phyloP scores from a whole-genome alignment of 495 filamentous ascomycete genomes.

The Annulohypoxylon maeteangense region DNA sequence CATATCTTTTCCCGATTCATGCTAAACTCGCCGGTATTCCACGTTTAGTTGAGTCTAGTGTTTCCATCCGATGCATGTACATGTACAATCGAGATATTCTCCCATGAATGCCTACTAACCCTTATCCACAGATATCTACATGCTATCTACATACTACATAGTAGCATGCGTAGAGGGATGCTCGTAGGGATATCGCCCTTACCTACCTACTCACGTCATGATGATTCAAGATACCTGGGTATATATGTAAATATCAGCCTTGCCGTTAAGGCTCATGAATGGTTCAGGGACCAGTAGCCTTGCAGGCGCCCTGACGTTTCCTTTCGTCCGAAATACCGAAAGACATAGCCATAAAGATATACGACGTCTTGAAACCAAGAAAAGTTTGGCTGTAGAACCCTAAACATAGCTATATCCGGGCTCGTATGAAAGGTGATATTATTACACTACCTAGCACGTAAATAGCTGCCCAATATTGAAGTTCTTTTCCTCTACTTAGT shows the following conservation, averaged over 20 bases:
- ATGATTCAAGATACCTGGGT: not conserved
- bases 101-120: not conserved
- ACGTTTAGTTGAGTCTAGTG: not conserved
- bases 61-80: not conserved
- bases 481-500: not conserved
- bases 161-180: too few relatives aligned
- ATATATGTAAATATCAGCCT: not conserved
- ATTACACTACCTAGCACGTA: not conserved
- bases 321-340: not conserved
- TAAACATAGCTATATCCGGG: constrained; percentile 2
- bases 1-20: constrained; percentile 12
- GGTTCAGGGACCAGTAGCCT: constrained; percentile 17
- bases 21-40: not conserved
- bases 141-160: too few relatives aligned
- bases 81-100: not conserved
- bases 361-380: not conserved
- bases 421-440: constrained; percentile 12
- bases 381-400: not conserved
- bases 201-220: not conserved
- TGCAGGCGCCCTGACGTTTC: constrained; percentile 13
- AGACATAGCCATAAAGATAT: not conserved
- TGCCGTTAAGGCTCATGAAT: not conserved
- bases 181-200: too few relatives aligned
- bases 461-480: constrained; percentile 3
- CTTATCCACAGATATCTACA: not conserved